These are phyloP conservation scores for Microcyclospora pomicola DNA, from an alignment of 2,329 filamentous ascomycete species.

Conservation along the genomic window DNA sequence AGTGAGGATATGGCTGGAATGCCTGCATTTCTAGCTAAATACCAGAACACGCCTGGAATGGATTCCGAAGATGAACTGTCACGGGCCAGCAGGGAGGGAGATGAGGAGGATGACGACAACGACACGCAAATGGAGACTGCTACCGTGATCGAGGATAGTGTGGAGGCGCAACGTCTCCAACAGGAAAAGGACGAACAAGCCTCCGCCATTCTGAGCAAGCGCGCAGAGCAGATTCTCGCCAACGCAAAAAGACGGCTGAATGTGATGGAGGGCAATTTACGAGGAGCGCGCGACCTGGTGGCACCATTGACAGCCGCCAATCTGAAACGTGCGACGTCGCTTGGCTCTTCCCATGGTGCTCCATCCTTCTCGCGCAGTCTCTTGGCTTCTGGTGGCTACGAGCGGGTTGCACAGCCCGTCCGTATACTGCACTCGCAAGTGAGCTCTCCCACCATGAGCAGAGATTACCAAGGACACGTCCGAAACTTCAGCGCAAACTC, in stretches of 20 bases:
- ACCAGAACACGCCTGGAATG: conserved; percentile 8
- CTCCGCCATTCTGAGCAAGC: conserved; percentile 60
- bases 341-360: conserved; percentile 12
- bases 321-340: conserved; percentile 23
- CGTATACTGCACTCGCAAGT: conserved; percentile 16
- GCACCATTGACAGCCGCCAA: conserved; percentile 25
- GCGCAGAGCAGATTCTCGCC: conserved; percentile 79
- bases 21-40: conserved; percentile 20
- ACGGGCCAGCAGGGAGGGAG: conserved; percentile 8
- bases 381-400: neutral
- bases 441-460: conserved; percentile 17
- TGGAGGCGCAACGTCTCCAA: conserved; percentile 19
- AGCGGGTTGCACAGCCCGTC: conserved; percentile 1
- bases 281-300: conserved; percentile 49
- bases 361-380: neutral
- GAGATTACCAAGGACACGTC: conserved; percentile 34
- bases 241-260: conserved; percentile 84
- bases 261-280: conserved; percentile 86
- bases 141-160: conserved; percentile 7
- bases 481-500: conserved; percentile 50
- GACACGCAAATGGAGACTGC: conserved; percentile 14
- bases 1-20: conserved; percentile 32
- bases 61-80: conserved; percentile 11
- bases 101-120: conserved; percentile 16
- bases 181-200: conserved; percentile 46